A percentile compares a stretch with the other conserved stretches of the same genome.
phyloP scores from a whole-genome alignment of 2,329 filamentous ascomycete genomes.

The Tetracladium maxilliforme region DNA sequence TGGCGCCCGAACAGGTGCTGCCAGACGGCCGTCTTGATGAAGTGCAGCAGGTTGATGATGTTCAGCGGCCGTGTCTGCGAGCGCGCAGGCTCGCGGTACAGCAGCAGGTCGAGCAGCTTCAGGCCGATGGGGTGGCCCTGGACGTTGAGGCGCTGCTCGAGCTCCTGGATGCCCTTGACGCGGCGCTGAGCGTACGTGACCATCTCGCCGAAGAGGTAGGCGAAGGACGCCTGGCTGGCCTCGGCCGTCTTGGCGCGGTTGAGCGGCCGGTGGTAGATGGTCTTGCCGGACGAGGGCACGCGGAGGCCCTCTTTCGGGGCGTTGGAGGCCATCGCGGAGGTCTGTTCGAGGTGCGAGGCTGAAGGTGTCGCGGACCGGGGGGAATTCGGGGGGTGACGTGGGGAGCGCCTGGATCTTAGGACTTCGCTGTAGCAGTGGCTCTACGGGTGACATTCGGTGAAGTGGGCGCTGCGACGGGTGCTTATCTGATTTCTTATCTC shows the following conservation, averaged over 20 bases:
- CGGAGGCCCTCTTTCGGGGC: slow-evolving; percentile 47
- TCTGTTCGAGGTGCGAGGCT: no score
- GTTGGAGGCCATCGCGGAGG: no score
- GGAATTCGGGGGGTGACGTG: not conserved
- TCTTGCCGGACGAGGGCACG: slow-evolving; percentile 86
- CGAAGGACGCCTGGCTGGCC: slow-evolving; percentile 85
- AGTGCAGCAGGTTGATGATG: slow-evolving; percentile 82
- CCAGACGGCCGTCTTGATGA: slow-evolving; percentile 89
- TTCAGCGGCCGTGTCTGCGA: slow-evolving; percentile 66
- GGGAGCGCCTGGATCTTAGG: no score
- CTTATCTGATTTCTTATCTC: no score
- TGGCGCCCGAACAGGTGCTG: slow-evolving; percentile 81
- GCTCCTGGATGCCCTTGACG: slow-evolving; percentile 83
- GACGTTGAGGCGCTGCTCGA: slow-evolving; percentile 82
- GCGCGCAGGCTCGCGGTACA: slow-evolving; percentile 64
- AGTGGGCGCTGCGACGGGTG: no score
- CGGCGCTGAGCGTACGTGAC: slow-evolving; percentile 84
- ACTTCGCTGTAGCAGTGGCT: no score
- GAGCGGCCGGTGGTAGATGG: slow-evolving; percentile 91
- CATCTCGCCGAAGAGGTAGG: slow-evolving; percentile 94
- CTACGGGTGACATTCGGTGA: no score
- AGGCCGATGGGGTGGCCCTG: slow-evolving; percentile 91
- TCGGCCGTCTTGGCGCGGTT: slow-evolving; percentile 82
- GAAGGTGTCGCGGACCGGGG: slow-evolving; percentile 16
- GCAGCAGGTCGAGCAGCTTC: slow-evolving; percentile 86